Evolutionary conservation across 176 grass and related monocot species (phyloP), one percentile per base, ranked within the genome.

Genomic region (Metroxylon sagu): DNA sequence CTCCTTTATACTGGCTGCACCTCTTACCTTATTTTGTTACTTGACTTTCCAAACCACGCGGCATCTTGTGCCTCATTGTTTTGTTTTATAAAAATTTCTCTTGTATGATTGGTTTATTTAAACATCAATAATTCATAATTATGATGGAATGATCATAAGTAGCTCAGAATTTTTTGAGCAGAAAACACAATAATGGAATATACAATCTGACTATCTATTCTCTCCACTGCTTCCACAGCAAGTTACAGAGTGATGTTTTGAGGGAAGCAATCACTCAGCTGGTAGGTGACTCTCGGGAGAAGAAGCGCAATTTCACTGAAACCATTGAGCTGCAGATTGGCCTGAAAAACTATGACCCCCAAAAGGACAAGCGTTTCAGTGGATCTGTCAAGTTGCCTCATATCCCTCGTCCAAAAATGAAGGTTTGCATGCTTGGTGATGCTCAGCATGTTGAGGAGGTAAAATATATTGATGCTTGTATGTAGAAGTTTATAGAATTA

Each of bases 371-470:
- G 56, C 56, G 56, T 5, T 58, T 58, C 10, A 58, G 56, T 58
- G 56, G 56, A 5, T 58, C 56, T 26, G 56, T 58, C 8, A 58
- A 58, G 21, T 26, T 58, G 16, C 56, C 56, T 26, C 56, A 58
- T 26, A 58, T 58, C 15, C 56, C 56, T 26, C 56, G 56, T 27
- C 56, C 56, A 15, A 58, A 58, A 16, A 58, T 58, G 56, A 58
- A 58, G 25, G 56, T 58, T 23, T 58, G 56, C 56, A 58, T 58
- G 56, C 56, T 58, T 58, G 56, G 56, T 12, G 56, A 58, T 58
- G 56, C 56, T 26, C 56, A 58, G 26, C 56, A 58, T 58, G 56
- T 58, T 58, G 56, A 58, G 23, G 56, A 58, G 56, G 56, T 58
- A 29, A 27, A 29, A 26, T 23, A 23, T 57, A 14, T 29, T 10